Conservation (phyloP, 73 alveolate species). For the Blepharisma stoltei region DNA sequence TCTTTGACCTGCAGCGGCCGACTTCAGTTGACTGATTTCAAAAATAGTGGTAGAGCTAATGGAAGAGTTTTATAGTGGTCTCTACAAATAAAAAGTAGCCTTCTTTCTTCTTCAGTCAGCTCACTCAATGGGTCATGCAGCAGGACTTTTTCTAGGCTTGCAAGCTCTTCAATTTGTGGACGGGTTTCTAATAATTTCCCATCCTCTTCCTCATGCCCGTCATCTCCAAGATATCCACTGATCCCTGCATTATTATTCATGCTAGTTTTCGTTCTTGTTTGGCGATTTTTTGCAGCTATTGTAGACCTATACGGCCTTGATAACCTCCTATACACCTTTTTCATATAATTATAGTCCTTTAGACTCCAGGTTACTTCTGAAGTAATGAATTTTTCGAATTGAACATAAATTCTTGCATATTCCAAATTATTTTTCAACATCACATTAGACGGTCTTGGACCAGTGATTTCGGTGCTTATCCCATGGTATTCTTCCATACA, state of each 20-base stretch:
- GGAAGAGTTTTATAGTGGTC: constrained; percentile 49
- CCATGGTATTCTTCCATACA: constrained; percentile 58
- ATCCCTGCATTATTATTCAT: neutral
- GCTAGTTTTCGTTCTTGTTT: neutral
- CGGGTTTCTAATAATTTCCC: constrained; percentile 1
- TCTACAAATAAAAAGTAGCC: constrained; percentile 46
- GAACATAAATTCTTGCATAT: constrained; percentile 42
- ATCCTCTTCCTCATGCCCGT: constrained; percentile 18
- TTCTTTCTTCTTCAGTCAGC: constrained; percentile 46
- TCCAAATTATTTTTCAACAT: neutral
- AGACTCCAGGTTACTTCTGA: constrained; percentile 41
- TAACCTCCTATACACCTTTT: constrained; percentile 39
- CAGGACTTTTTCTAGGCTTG: constrained; percentile 38
- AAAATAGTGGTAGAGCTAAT: constrained; percentile 41
- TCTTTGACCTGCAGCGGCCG: constrained; percentile 51
- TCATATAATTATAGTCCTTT: constrained; percentile 47
- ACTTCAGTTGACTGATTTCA: constrained; percentile 50
- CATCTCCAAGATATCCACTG: constrained; percentile 17
- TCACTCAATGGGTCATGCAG: constrained; percentile 43
- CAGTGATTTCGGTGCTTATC: constrained; percentile 4
- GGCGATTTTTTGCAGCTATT: neutral
- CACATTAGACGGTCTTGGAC: neutral
- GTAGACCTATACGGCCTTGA: constrained; percentile 34
- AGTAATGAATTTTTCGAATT: constrained; percentile 40
- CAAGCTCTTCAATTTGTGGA: constrained; percentile 49